Conservation (phyloP, 1,284 basidiomycete species). For the Salmacisia buchloeana region DNA sequence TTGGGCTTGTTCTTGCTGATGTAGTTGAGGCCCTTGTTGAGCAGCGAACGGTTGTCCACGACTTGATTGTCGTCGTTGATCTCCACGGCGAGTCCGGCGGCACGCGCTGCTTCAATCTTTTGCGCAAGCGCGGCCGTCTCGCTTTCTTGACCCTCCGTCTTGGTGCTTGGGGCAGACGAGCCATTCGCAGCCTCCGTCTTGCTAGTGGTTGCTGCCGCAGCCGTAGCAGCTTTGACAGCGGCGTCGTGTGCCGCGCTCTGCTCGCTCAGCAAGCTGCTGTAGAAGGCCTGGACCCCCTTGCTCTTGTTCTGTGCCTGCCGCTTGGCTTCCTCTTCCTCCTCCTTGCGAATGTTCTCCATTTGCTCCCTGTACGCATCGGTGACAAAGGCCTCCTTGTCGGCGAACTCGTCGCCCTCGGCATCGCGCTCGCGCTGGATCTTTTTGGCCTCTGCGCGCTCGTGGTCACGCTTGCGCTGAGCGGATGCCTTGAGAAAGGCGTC, state of each 20-base stretch:
- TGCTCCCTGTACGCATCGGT: slow-evolving; percentile 96
- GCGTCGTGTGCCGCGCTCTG: slow-evolving; percentile 38
- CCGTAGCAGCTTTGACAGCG: slow-evolving; percentile 23
- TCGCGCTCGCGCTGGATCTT: slow-evolving; percentile 91
- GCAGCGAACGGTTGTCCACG: slow-evolving; percentile 86
- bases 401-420: slow-evolving; percentile 86
- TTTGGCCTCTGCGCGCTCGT: slow-evolving; percentile 94
- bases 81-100: slow-evolving; percentile 78
- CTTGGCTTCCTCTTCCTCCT: slow-evolving; percentile 68
- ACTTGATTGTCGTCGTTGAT: slow-evolving; percentile 96
- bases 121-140: slow-evolving; percentile 61
- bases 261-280: slow-evolving; percentile 37
- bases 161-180: slow-evolving; percentile 53
- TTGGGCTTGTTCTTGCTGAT: slow-evolving; percentile 29
- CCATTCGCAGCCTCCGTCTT: not conserved
- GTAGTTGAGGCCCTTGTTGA: slow-evolving; percentile 86
- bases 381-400: slow-evolving; percentile 91
- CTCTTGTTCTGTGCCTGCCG: slow-evolving; percentile 75
- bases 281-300: slow-evolving; percentile 52
- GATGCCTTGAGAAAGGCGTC: slow-evolving; percentile 73
- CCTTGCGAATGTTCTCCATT: slow-evolving; percentile 80
- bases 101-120: slow-evolving; percentile 55
- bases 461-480: slow-evolving; percentile 77
- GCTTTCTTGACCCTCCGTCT: slow-evolving; percentile 61
- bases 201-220: not conserved